Evolutionary conservation across 257 asterid genomes (phyloP), one percentile per base, ranked within the genome.

Genomic region (Scutellaria baicalensis): DNA sequence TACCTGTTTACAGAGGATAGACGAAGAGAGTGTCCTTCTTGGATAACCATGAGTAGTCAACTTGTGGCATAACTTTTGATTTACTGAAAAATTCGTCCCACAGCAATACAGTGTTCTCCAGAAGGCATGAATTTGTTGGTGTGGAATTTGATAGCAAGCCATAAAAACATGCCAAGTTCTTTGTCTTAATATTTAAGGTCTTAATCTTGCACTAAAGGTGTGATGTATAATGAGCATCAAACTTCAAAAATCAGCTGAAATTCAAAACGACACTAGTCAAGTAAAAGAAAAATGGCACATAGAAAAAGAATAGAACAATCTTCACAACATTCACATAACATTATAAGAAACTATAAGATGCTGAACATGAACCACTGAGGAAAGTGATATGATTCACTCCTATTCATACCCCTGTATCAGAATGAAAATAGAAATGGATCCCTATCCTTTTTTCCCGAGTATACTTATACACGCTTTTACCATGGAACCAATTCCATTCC

Each of bases 101-200:
- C 75, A 73, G 59, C 77, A 71, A 78, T 66, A 75, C 52, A 82
- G 50, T 27, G 78, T 73, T 71, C 84, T 74, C 83, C 86, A 77
- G 51, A 84, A 59, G 68, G 72, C 66, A 67, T 78, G 87, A 54
- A 81, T 64, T 75, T 64, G 81, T 66, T 40, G 83, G 66, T 59
- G 71, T 39, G 86, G 75, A 56, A 80, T 35, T 36, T 75, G 85
- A 78, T 59, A 78, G 83, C 84, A 83, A 49, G 95, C 95, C 97
- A 88, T 86, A 66, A 62, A 73, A 65, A 67, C 72, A 62, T 40
- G 64, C 77, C 76, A 64, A 57, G 57, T 59, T 45, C 50, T 23
- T 58, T 64, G 59, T 64, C 69, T 57, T 33, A 36, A 39, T 52
- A 62, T 36, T 57, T 45, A 39, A 49, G 40, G 40, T 4, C 71